Base-by-base conservation (phyloP, 148 eudicot genomes). In the Rhododendron williamsianum region DNA sequence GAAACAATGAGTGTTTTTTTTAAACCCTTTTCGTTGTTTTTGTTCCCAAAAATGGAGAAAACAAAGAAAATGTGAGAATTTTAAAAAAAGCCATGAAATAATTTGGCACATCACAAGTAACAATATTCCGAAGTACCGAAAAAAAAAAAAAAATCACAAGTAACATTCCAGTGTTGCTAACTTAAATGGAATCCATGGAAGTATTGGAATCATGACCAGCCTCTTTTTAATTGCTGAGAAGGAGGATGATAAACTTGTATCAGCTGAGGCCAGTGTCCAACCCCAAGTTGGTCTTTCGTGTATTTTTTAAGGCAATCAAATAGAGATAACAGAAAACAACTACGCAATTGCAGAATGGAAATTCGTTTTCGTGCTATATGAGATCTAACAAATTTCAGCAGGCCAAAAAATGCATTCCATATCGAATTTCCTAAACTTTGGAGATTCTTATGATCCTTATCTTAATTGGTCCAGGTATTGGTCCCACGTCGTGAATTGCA, bases 401-500 rank as follows among this genome's bases (percentile, higher is more conserved):
- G 36, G 76, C 12, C 18, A 13, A 27, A n/a, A 11, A 27, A 69
- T 71, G 38, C 18, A 12, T 12, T 1, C 2, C 12, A 4, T 30
- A 11, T 71, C 5, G 38, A 30, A 30, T 71, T 71, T 30, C 80
- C 25, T 76, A 4, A 23, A 38, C 12, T 43, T 21, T 78, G 49
- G 80, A 78, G 30, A 10, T 25, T 23, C n/a, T 45, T 45, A 11
- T 41, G 45, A 41, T 51, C 19, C 16, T 16, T 16, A 18, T 45
- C 33, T 19, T 83, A 9, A 69, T 91, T 56, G 25, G 46, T 83
- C 84, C 90, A 94, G 98, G 92, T 95, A 94, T 84, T 90, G 97
- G 95, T 84, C 91, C 76, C 97, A 94, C 35, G 93, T 92, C 60
- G 93, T 92, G 89, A 91, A 90, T 25, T 94, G 97, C 80, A 86